Evolutionary conservation across 2,329 filamentous ascomycete species (phyloP), one percentile per base, ranked within the genome.

Genomic region (Teratosphaeria pseudoeucalypti): DNA sequence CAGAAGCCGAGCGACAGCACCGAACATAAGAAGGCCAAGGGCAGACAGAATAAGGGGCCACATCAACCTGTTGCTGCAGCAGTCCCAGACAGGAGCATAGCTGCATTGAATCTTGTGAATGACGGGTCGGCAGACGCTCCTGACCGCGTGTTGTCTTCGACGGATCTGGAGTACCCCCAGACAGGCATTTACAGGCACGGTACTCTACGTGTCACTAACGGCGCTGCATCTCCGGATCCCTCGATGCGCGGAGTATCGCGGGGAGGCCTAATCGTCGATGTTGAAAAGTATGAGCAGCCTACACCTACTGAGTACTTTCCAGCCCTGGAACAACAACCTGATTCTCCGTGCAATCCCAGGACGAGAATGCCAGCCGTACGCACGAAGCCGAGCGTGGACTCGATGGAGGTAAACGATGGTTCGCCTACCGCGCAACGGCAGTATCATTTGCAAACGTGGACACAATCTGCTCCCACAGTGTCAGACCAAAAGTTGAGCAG

Each of bases 201-300:
- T 7, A 75, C 76, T 3, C 69, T 80, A 9, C 71, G 74, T 19
- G 73, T 80, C 19, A 79, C 76, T 6, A 80, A 80, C 59, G 78
- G 78, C 9, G 70, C 73, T 16, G 71, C 75, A 10, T 79, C 78
- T 3, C 78, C 78, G 14, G 75, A 74, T 54, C 71, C 75, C 19
- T 55, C 53, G 27, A 55, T 14, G 43, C n/a, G 43, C 19, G 43
- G 9, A 23, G 43, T 11, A 10, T 49, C n/a, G 43, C 43, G 43
- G 4, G n/a, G n/a, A 49, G 43, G 43, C 6, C 1, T 9, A 23
- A 16, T 19, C 7, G 43, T 10, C 19, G 43, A 49, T 19, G 9
- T 26, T 23, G 43, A 49, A 3, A n/a, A 49, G 16, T 49, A 23
- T 49, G 43, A 23, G 43, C 43, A 19, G 43, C 43, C 43, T 6